phyloP scores from a whole-genome alignment of 108 stramenopile species.

The Phaeodactylum tricornutum region DNA sequence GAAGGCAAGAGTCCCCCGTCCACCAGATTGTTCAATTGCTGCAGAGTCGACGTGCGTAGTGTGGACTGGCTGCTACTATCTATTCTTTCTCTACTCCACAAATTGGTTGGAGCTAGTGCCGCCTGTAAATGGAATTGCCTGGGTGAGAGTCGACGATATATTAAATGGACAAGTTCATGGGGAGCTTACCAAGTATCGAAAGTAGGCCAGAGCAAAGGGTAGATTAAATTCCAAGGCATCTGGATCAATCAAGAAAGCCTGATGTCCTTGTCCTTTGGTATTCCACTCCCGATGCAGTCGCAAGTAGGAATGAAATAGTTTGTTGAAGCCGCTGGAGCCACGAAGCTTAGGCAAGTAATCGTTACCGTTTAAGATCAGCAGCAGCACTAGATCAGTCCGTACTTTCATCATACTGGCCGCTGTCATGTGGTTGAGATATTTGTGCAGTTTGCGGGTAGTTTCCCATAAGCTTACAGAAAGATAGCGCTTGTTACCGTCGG shows the following conservation, averaged over 20 bases:
- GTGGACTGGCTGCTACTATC: no score
- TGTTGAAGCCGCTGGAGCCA: constrained; percentile 41
- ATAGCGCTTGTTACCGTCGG: constrained; percentile 20
- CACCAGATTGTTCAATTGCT: constrained; percentile 39
- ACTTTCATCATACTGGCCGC: constrained; percentile 28
- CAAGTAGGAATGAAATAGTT: constrained; percentile 35
- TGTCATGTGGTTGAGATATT: constrained; percentile 9
- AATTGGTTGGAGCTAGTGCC: no score
- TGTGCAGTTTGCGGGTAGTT: constrained; percentile 38
- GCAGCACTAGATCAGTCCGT: constrained; percentile 61
- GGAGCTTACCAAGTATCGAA: constrained; percentile 23
- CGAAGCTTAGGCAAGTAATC: constrained; percentile 78
- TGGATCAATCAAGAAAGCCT: constrained; percentile 53
- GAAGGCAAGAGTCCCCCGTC: constrained; percentile 40
- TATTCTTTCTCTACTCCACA: no score
- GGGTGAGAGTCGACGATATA: no score
- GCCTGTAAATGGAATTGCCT: no score
- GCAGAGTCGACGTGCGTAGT: constrained; percentile 1
- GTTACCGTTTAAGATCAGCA: constrained; percentile 83
- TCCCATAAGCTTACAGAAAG: constrained; percentile 58
- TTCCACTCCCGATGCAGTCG: constrained; percentile 13
- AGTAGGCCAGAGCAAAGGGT: constrained; percentile 52
- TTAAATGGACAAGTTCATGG: not conserved
- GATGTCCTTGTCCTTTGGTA: not conserved
- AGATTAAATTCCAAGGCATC: constrained; percentile 53